Percentiles rank a stretch among this genome's conserved stretches.
Evolutionary conservation across 176 grass and related monocot genomes (phyloP).

Genomic region (Oryza glumipatula): DNA sequence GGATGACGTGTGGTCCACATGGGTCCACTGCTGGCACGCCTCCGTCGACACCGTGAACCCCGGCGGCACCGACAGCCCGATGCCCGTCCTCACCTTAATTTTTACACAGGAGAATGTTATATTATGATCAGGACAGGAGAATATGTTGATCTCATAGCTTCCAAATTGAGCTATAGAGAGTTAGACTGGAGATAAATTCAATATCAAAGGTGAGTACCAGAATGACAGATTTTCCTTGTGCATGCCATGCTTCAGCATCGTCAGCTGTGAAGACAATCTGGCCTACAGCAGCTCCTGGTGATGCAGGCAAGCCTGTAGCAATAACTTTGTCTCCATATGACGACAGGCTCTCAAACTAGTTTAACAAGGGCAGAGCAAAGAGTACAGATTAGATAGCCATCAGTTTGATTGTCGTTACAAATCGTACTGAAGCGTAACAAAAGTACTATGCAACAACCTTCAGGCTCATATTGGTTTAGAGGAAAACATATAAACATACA

Average conservation of each 20-base stretch:
- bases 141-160: background rate
- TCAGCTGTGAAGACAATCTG: constrained; percentile 96
- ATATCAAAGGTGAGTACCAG: constrained; percentile 55
- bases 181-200: background rate
- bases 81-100: constrained; percentile 90
- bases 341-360: constrained; percentile 77
- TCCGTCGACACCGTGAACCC: constrained; percentile 97
- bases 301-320: constrained; percentile 88
- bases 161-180: background rate
- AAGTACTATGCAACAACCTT: background rate
- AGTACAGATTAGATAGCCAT: constrained; percentile 24
- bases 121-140: constrained; percentile 42
- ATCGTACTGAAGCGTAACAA: background rate
- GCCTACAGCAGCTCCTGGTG: constrained; percentile 89
- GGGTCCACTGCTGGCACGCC: constrained; percentile 70
- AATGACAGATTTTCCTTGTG: constrained; percentile 94
- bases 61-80: constrained; percentile 95
- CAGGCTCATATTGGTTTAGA: background rate
- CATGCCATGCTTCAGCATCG: constrained; percentile 90
- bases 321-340: constrained; percentile 79
- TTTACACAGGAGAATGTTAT: constrained; percentile 22
- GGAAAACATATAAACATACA: background rate
- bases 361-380: constrained; percentile 22
- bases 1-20: no score
- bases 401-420: background rate